A percentile compares a stretch with the other conserved stretches of the same genome.
Conservation (phyloP, 352 stramenopile genomes). For the Globisporangium yorkense region DNA sequence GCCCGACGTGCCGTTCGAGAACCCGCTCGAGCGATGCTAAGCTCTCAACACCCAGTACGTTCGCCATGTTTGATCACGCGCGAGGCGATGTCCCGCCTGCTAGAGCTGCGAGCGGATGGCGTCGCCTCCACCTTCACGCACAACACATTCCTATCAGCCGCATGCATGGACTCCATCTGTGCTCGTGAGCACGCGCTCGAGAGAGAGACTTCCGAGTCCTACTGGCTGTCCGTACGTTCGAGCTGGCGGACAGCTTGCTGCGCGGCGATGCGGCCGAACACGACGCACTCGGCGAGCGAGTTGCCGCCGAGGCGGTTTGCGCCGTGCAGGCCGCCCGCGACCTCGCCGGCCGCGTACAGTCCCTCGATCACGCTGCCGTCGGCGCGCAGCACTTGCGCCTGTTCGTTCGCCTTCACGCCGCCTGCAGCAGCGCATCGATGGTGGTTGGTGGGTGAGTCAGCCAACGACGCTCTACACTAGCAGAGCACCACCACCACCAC, state of each 20-base stretch:
- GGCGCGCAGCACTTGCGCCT: constrained; percentile 75
- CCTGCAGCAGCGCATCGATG: constrained; percentile 25
- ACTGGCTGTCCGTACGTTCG: constrained; percentile 3
- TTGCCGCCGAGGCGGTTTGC: constrained; percentile 89
- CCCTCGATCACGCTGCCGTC: constrained; percentile 60
- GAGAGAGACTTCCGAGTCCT: not conserved
- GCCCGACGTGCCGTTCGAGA: constrained; percentile 45
- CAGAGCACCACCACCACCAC: too few relatives aligned
- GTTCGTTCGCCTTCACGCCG: constrained; percentile 87
- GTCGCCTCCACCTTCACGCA: not conserved
- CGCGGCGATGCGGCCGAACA: constrained; percentile 85
- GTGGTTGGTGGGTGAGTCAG: not conserved
- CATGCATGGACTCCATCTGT: not conserved
- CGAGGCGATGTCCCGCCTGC: not conserved
- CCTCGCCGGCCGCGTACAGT: constrained; percentile 91
- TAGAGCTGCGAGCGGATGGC: not conserved
- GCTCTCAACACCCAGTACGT: not conserved
- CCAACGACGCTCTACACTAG: too few relatives aligned
- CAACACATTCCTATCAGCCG: not conserved
- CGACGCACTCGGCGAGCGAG: constrained; percentile 89
- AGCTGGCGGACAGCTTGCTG: constrained; percentile 26
- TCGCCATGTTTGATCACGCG: not conserved
- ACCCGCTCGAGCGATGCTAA: constrained; percentile 13
- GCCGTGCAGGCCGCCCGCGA: constrained; percentile 92
- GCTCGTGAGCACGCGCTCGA: too few relatives aligned